These are phyloP conservation scores for Mariannaea sp. DNA, from an alignment of 2,329 filamentous ascomycete genomes.

Conservation along the genomic window DNA sequence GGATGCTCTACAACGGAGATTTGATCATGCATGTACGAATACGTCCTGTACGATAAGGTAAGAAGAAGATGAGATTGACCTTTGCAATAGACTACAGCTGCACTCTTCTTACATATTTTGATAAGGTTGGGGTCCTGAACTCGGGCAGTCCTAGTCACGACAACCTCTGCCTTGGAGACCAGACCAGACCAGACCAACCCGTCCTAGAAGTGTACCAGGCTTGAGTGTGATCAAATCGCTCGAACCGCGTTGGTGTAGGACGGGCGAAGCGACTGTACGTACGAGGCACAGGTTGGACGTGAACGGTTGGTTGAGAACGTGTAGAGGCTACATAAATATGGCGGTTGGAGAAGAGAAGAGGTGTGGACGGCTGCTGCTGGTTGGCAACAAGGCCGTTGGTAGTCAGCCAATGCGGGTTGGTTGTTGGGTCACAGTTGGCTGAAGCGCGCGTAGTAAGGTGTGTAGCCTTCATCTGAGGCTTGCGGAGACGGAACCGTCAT, in stretches of 20 bases:
- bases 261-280: constrained; percentile 9
- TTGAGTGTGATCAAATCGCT: not conserved
- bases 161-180: no score
- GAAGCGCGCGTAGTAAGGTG: not conserved
- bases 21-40: no score
- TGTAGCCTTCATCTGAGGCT: not conserved
- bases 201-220: no score
- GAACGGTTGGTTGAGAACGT: constrained; percentile 4
- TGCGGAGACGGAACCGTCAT: not conserved
- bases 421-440: not conserved
- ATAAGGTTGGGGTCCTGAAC: no score
- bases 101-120: no score
- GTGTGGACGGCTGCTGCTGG: constrained; percentile 2
- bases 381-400: not conserved
- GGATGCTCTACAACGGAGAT: not conserved
- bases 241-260: not conserved
- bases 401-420: not conserved
- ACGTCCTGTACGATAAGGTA: no score
- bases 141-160: no score
- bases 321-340: constrained; percentile 7
- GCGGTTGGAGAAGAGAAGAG: constrained; percentile 9
- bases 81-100: no score
- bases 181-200: no score
- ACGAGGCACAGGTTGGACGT: not conserved
- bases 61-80: no score